Percentiles rank a stretch among this genome's conserved stretches.
Evolutionary conservation across 2,329 filamentous ascomycete genomes (phyloP).

Genomic region (Setomelanomma holmii): DNA sequence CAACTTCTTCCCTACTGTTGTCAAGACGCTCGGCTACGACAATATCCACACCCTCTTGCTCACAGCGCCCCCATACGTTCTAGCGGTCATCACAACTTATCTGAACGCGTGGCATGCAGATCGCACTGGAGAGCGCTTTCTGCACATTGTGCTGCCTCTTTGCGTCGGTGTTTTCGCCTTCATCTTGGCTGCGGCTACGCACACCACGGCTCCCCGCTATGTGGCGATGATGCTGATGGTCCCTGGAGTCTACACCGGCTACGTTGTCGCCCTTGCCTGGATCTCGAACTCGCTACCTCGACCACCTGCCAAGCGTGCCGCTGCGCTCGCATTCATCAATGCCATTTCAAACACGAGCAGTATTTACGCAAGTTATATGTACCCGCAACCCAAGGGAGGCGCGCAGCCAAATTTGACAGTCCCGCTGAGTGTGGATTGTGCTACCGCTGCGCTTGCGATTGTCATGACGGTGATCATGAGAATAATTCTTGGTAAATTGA

Average conservation of each 20-base stretch:
- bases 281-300: slow-evolving; percentile 78
- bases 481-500: slow-evolving; percentile 69
- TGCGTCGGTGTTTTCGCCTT: slow-evolving; percentile 68
- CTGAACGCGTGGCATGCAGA: slow-evolving; percentile 75
- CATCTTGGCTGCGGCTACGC: slow-evolving; percentile 72
- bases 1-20: slow-evolving; percentile 68
- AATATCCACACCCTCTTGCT: slow-evolving; percentile 60
- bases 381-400: slow-evolving; percentile 56
- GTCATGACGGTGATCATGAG: slow-evolving; percentile 68
- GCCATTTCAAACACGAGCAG: slow-evolving; percentile 71
- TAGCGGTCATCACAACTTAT: slow-evolving; percentile 67
- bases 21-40: slow-evolving; percentile 66
- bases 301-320: slow-evolving; percentile 76
- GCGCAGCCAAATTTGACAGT: slow-evolving; percentile 52
- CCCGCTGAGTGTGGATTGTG: slow-evolving; percentile 73
- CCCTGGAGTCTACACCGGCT: slow-evolving; percentile 64
- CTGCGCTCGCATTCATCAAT: slow-evolving; percentile 78
- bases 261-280: slow-evolving; percentile 73
- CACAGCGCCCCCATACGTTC: slow-evolving; percentile 53
- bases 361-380: slow-evolving; percentile 76
- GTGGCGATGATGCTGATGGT: slow-evolving; percentile 76
- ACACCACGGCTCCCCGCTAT: slow-evolving; percentile 67
- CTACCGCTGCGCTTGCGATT: slow-evolving; percentile 69
- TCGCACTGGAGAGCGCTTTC: slow-evolving; percentile 73
- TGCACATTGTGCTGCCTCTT: slow-evolving; percentile 70